Conservation (phyloP, 768 basidiomycete species). For the Mycena galopus region DNA sequence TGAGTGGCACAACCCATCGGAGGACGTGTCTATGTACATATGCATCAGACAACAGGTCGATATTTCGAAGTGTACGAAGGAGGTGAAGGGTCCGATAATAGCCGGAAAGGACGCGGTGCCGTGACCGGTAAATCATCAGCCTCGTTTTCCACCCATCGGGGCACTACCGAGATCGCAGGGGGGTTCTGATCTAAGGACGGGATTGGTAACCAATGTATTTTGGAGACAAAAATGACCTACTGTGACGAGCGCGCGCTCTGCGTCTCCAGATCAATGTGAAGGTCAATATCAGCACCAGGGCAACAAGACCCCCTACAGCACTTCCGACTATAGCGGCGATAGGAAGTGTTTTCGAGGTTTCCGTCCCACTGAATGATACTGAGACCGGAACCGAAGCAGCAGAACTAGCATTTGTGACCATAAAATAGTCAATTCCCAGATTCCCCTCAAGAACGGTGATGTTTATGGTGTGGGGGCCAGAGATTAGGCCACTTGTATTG, state of each 20-base stretch:
- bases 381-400: background rate
- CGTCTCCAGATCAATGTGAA: background rate
- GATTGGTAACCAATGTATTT: background rate
- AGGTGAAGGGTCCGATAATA: too few species aligned
- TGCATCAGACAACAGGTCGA: too few species aligned
- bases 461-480: conserved; percentile 4
- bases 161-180: background rate
- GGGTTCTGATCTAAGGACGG: background rate
- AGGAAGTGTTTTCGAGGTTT: background rate
- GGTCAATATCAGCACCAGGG: background rate
- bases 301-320: background rate
- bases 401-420: background rate
- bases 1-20: too few species aligned
- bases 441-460: background rate
- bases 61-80: too few species aligned
- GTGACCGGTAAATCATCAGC: background rate
- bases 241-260: background rate
- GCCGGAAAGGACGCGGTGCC: too few species aligned
- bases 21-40: too few species aligned
- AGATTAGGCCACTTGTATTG: background rate
- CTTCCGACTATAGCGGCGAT: background rate
- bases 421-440: background rate
- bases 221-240: background rate
- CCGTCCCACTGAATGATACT: background rate
- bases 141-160: background rate